Conservation (phyloP, 192 early-diverging fungal genomes). For the Jimgerdemannia flammicorona region DNA sequence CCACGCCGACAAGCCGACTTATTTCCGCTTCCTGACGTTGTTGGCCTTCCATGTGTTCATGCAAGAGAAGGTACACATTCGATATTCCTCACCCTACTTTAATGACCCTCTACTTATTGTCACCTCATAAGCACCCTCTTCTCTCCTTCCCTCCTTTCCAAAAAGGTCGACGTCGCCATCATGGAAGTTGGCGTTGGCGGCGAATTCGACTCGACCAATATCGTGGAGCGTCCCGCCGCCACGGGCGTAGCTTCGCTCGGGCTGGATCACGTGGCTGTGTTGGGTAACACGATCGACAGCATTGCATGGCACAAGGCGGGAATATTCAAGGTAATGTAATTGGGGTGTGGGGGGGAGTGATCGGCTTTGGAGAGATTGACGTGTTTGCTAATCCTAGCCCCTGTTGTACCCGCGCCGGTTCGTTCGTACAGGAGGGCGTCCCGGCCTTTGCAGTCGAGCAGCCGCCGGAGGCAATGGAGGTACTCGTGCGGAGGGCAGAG, state of each 20-base stretch:
- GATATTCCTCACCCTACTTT: background rate
- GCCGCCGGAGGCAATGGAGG: constrained; percentile 56
- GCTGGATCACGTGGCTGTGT: constrained; percentile 65
- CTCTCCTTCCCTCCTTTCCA: background rate
- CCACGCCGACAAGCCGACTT: constrained; percentile 60
- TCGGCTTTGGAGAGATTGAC: background rate
- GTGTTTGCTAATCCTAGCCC: background rate
- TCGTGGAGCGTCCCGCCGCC: constrained; percentile 66
- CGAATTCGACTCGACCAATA: constrained; percentile 82
- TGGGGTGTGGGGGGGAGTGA: background rate
- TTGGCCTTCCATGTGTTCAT: constrained; percentile 89
- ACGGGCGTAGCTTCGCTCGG: constrained; percentile 80
- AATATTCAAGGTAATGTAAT: constrained; percentile 61
- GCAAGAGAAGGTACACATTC: constrained; percentile 51
- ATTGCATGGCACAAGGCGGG: constrained; percentile 88
- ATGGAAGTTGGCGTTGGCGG: constrained; percentile 85
- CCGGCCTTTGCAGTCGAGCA: constrained; percentile 75
- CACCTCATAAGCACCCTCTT: background rate
- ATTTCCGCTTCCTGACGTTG: constrained; percentile 90
- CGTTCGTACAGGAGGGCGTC: constrained; percentile 39
- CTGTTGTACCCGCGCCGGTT: too few relatives aligned
- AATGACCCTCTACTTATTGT: background rate
- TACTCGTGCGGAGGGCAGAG: constrained; percentile 63
- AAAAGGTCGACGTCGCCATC: constrained; percentile 69
- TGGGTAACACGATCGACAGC: constrained; percentile 69